Conservation (phyloP, 2,329 filamentous ascomycete genomes). For the Xylariaceae sp. region DNA sequence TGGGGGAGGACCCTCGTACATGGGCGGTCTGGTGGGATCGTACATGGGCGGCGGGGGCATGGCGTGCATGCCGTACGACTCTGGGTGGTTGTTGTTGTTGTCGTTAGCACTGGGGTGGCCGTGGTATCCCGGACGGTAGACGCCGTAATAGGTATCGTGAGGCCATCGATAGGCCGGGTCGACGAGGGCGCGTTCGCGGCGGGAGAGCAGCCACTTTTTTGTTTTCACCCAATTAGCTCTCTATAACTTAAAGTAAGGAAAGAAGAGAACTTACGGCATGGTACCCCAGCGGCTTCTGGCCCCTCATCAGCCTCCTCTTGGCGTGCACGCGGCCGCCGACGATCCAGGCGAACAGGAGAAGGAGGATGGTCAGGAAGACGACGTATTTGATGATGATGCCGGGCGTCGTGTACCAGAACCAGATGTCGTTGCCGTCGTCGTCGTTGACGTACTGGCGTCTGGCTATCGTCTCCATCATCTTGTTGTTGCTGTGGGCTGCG, state of each 20-base stretch:
- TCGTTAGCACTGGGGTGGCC: constrained; percentile 25
- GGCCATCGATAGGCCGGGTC: constrained; percentile 46
- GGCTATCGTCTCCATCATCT: no score
- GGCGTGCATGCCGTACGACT: constrained; percentile 44
- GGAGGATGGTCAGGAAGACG: constrained; percentile 58
- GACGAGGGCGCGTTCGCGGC: constrained; percentile 39
- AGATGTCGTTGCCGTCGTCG: constrained; percentile 19
- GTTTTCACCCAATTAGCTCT: no score
- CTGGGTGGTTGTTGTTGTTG: no score
- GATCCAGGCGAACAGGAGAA: constrained; percentile 56
- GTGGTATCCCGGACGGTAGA: constrained; percentile 36
- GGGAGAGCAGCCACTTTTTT: constrained; percentile 53
- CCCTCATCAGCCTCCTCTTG: constrained; percentile 58
- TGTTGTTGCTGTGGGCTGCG: no score
- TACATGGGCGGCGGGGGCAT: constrained; percentile 55
- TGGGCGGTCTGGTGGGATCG: constrained; percentile 51
- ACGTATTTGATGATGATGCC: constrained; percentile 66
- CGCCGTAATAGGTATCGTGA: constrained; percentile 34
- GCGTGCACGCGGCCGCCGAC: constrained; percentile 67
- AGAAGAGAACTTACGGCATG: constrained; percentile 52
- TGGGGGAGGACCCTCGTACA: constrained; percentile 46
- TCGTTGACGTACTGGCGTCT: constrained; percentile 21
- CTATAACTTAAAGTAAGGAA: not conserved
- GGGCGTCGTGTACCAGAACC: constrained; percentile 34
- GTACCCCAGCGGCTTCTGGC: constrained; percentile 60